Conservation (phyloP, 1,284 basidiomycete species). For the Coniophora puteana region DNA sequence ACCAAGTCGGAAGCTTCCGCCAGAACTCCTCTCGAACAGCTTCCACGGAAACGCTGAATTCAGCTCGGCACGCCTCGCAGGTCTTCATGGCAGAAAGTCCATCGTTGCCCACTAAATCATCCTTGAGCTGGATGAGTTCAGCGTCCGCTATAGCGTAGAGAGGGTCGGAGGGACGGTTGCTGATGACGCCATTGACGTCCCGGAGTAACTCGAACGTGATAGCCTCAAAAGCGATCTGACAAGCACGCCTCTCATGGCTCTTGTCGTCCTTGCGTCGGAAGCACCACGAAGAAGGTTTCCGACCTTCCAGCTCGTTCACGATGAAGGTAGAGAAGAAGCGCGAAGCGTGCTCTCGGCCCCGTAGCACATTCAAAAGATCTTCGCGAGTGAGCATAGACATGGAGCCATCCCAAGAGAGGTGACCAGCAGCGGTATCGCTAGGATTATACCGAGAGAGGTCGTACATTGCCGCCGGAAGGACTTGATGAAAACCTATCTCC, state of each 20-base stretch:
- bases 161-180: constrained; percentile 63
- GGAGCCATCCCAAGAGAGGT: constrained; percentile 21
- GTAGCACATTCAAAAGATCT: constrained; percentile 56
- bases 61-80: constrained; percentile 62
- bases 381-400: constrained; percentile 37
- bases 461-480: constrained; percentile 49
- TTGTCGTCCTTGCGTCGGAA: constrained; percentile 42
- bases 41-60: constrained; percentile 55
- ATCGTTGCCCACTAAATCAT: constrained; percentile 39
- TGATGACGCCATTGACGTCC: constrained; percentile 64
- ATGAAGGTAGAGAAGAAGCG: constrained; percentile 73
- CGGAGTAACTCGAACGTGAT: constrained; percentile 68
- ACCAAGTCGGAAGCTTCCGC: constrained; percentile 61
- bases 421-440: constrained; percentile 36
- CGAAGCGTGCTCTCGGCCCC: constrained; percentile 64
- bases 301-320: constrained; percentile 63
- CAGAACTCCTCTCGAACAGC: constrained; percentile 59
- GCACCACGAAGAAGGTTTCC: constrained; percentile 48
- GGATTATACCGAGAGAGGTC: constrained; percentile 47
- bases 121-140: constrained; percentile 56
- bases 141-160: constrained; percentile 65
- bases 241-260: constrained; percentile 42
- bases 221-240: constrained; percentile 66
- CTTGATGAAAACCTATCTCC: constrained; percentile 31
- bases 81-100: constrained; percentile 42